These are phyloP conservation scores for Hortaea sp. DNA, from an alignment of 2,329 filamentous ascomycete species.

Conservation along the genomic window DNA sequence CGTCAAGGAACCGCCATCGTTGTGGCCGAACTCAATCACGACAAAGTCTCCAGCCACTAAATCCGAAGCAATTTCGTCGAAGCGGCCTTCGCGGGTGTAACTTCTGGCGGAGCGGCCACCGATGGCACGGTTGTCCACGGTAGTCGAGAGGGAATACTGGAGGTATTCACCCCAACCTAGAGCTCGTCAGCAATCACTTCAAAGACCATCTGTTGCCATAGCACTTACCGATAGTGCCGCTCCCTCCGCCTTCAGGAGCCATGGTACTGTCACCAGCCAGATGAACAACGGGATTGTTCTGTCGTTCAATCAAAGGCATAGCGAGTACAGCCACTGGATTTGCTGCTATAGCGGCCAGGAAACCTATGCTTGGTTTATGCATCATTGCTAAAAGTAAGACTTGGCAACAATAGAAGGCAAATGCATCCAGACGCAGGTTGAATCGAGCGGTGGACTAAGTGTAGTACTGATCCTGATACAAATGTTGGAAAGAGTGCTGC, in stretches of 20 bases:
- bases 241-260: background rate
- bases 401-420: too few relatives aligned
- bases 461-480: too few relatives aligned
- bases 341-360: background rate
- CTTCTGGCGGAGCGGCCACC: slow-evolving; percentile 57
- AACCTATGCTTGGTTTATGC: too few relatives aligned
- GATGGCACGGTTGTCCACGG: slow-evolving; percentile 54
- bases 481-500: too few relatives aligned
- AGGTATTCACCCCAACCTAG: slow-evolving; percentile 55
- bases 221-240: background rate
- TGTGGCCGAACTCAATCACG: slow-evolving; percentile 64
- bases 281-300: background rate
- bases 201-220: background rate
- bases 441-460: too few relatives aligned
- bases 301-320: background rate
- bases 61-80: slow-evolving; percentile 44
- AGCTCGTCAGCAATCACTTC: background rate
- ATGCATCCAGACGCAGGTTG: too few relatives aligned
- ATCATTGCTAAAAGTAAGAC: too few relatives aligned
- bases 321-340: background rate
- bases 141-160: slow-evolving; percentile 39
- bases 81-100: slow-evolving; percentile 56
- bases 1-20: slow-evolving; percentile 52
- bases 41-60: slow-evolving; percentile 54
- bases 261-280: background rate